Base-by-base conservation (phyloP, 257 asterid genomes). In the Capsicum baccatum region DNA sequence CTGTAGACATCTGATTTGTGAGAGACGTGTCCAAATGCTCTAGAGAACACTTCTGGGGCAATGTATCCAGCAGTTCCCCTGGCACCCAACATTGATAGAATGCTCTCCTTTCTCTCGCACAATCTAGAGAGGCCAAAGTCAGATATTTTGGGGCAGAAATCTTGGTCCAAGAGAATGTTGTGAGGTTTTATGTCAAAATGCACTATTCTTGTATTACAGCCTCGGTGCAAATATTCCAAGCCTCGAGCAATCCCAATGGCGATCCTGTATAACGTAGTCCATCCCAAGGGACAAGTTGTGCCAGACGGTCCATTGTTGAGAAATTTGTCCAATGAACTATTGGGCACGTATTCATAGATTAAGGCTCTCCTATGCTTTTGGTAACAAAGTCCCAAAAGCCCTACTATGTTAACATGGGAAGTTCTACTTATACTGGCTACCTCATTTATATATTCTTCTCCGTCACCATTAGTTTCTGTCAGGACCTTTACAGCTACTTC, bases 151-250 rank as follows among this genome's bases (percentile, higher is more conserved):
- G 97, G 97, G 73, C 92, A 89, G 70, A 90, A 91, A 3, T 92
- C 92, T 56, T 89, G 79, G 57, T 94, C 98, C 89, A 92, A 44
- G 19, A 94, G 94, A 81, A 92, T 92, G 84, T 91, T 93, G 3
- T 92, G 94, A 84, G 94, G 97, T 85, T 94, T 94, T 83, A 92
- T 94, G 86, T 94, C 97, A 26, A 92, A 91, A 81, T 94, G 97
- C 58, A 92, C 87, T 6, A 92, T 92, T 84, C 95, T 88, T 14
- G 95, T 90, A 85, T 88, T 94, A 84, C 96, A 92, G 13, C 95
- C 97, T 83, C 86, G 85, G 86, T 92, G 97, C 0, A 92, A 90
- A 79, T 94, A 94, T 19, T 90, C 97, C 82, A 94, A 79, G 44
- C 97, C 97, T 76, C 89, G 89, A 3, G 94, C 97, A 81, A 88